These are phyloP conservation scores for Mimosa bimucronata DNA, from an alignment of 306 rosid genomes.

Conservation along the genomic window DNA sequence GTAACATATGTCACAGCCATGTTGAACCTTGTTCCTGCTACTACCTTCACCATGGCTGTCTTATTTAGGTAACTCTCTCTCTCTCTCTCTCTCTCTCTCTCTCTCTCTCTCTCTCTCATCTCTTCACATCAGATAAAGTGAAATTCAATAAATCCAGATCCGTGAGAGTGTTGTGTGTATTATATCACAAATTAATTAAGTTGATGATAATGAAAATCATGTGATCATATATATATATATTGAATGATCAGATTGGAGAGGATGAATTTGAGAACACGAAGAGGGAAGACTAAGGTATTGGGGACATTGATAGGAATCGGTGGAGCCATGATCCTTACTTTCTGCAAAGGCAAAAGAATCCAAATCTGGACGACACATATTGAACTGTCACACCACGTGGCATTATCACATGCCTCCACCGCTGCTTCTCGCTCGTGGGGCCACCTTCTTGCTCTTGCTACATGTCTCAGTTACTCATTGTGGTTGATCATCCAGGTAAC, in stretches of 20 bases:
- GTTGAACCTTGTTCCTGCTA: slow-evolving; percentile 57
- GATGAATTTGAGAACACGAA: slow-evolving; percentile 34
- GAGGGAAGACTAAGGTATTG: slow-evolving; percentile 50
- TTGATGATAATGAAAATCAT: not conserved
- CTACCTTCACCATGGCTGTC: slow-evolving; percentile 58
- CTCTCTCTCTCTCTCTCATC: too few species aligned
- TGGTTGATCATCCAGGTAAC: slow-evolving; percentile 59
- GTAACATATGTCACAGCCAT: slow-evolving; percentile 62
- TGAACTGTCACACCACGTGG: slow-evolving; percentile 16
- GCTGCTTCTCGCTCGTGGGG: slow-evolving; percentile 30
- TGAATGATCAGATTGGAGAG: slow-evolving; percentile 41
- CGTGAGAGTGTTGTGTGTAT: too few species aligned
- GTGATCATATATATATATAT: not conserved
- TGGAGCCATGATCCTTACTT: slow-evolving; percentile 63
- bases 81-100: too few species aligned
- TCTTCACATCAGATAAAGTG: too few species aligned
- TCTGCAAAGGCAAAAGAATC: slow-evolving; percentile 49
- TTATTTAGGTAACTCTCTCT: slow-evolving; percentile 41
- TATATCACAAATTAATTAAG: not conserved
- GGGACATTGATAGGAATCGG: slow-evolving; percentile 50
- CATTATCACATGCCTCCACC: not conserved
- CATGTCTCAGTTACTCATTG: slow-evolving; percentile 37
- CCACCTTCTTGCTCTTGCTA: slow-evolving; percentile 26
- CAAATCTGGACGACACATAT: slow-evolving; percentile 41
- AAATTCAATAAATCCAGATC: too few species aligned